Evolutionary conservation across 805 yeast species (phyloP), one percentile per base, ranked within the genome.

Genomic region (Huiozyma naganishii): DNA sequence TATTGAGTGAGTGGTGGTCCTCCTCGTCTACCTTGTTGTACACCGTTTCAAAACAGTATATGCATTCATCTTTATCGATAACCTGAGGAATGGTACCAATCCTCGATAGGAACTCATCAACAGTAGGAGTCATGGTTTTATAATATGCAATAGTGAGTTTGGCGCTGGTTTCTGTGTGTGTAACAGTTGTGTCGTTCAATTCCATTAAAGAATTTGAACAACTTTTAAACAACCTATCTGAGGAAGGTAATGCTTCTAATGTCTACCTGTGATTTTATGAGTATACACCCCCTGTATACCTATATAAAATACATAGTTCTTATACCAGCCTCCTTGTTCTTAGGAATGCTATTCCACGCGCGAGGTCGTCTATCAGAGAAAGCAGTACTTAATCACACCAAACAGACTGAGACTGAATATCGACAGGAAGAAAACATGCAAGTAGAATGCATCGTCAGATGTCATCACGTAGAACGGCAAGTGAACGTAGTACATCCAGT

Each of bases 31-130:
- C 29, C 1, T 52, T 49, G 40, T 73, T 74, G 41, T 66, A 64
- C 4, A 85, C 75, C 0, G 85, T 77, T 48, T 80, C 90, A 57
- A 83, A 90, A 42, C 89, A 82, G 64, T 76, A 90, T 67, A 83
- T 83, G 58, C 97, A 89, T 51, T 88, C 96, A 65, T 90, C 97
- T 57, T 86, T 89, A 55, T 77, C 80, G 12, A 89, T 76, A 2
- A 71, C 67, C 27, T 62, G 48, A 3, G 67, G 63, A 29, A 66
- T 44, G 3, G 51, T 44, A 12, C 48, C 37, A 7, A 37, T 39
- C 4, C 36, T 38, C 28, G 50, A 39, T 29, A 54, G 33, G 3
- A 30, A 11, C 4, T 30, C 11, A 8, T 30, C 23, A 17, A 17
- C 23, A 17, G 23, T 17, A 17, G 23, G 23, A 4, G 4, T 17